Base-by-base conservation (phyloP, 2,329 filamentous ascomycete species). In the Aspergillus carbonarius region DNA sequence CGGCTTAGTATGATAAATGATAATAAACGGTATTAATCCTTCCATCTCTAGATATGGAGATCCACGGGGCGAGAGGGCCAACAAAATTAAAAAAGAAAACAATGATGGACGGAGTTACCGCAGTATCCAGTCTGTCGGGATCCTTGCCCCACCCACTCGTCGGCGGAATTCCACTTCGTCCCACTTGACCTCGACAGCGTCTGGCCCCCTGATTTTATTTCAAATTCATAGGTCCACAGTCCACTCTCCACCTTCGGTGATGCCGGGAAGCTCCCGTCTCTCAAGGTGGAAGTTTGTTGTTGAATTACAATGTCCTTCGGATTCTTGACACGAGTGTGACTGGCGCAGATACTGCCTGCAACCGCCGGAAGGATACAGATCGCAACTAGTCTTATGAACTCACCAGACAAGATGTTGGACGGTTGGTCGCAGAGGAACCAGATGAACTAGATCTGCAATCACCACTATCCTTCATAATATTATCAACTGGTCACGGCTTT, bases 51-150 rank as follows among this genome's bases (percentile, higher is more conserved):
- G 30, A 32, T 32, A 32, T 32, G 30, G 30, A 32, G 30, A 32
- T 9, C 30, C 30, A 3, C 30, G 9, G 8, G 30, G 35, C 35
- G 35, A 17, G 17, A 17, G 35, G n/a, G 35, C 15, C 1, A 39
- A 27, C 27, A 47, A 47, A 47, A 47, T 9, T 6, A 15, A 47
- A 48, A 48, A 48, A 48, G 9, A 48, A 30, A 32, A 46, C 27
- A 47, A 52, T 46, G 18, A 39, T 51, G 57, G 54, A 58, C 52
- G 55, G 55, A 60, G 47, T 52, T 60, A 59, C 60, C 59, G 60
- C 61, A 58, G 55, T 57, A 60, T 59, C 65, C 65, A 67, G 55
- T 61, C 64, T 66, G 63, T 61, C 64, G 65, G 39, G 65, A 63
- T 62, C 56, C 42, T 49, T 35, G 63, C 55, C 64, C 64, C 64